phyloP scores from a whole-genome alignment of 1,139 yeast species.

The Torulaspora globosa region DNA sequence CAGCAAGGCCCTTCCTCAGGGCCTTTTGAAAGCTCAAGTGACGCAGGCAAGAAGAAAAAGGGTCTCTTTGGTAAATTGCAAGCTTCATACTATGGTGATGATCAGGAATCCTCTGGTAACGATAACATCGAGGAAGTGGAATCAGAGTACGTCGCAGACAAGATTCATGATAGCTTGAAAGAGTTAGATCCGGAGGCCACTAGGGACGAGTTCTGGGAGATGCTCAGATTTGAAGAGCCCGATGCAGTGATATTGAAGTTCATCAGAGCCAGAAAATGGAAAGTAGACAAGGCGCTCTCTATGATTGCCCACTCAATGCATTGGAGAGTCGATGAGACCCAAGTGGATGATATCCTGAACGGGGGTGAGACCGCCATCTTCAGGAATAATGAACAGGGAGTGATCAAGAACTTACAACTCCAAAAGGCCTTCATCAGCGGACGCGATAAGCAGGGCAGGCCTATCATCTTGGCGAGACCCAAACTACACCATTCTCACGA shows the following conservation, averaged over 20 bases:
- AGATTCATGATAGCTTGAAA: conserved; percentile 39
- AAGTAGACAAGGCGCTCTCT: conserved; percentile 54
- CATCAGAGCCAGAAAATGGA: conserved; percentile 71
- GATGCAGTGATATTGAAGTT: conserved; percentile 67
- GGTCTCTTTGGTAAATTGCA: conserved; percentile 21
- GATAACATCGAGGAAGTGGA: conserved; percentile 19
- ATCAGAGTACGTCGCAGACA: conserved; percentile 7
- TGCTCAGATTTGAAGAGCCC: conserved; percentile 63
- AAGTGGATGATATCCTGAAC: conserved; percentile 54
- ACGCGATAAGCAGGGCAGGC: conserved; percentile 57
- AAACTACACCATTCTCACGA: conserved; percentile 66
- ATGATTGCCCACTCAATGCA: conserved; percentile 64
- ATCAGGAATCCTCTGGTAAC: conserved; percentile 30
- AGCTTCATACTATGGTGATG: conserved; percentile 17
- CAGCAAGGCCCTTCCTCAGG: conserved; percentile 11
- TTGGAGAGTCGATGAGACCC: conserved; percentile 60
- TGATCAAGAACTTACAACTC: conserved; percentile 40
- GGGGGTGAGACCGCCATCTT: conserved; percentile 55
- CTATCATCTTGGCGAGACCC: conserved; percentile 70
- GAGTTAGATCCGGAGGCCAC: conserved; percentile 44
- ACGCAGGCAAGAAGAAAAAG: conserved; percentile 24
- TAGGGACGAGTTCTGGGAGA: conserved; percentile 49
- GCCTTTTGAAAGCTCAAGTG: conserved; percentile 19
- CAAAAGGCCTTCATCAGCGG: conserved; percentile 69
- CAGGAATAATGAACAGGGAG: conserved; percentile 33